These are phyloP conservation scores for Irpex rosettiformis DNA, from an alignment of 1,284 basidiomycete species.

Conservation along the genomic window DNA sequence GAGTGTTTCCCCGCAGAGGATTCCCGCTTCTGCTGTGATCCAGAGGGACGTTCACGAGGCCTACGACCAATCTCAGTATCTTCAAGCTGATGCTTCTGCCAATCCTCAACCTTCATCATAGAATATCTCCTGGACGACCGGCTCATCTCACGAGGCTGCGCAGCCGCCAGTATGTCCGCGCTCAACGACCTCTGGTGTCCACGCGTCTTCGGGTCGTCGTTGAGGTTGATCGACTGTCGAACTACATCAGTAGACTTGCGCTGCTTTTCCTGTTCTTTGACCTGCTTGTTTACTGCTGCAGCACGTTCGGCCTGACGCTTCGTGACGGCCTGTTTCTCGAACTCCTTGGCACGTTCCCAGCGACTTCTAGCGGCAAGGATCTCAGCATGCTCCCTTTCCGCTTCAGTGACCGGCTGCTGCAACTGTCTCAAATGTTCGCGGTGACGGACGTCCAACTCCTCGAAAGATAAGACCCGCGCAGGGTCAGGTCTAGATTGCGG, in stretches of 20 bases:
- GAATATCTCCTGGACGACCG: constrained; percentile 60
- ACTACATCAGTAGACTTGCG: constrained; percentile 35
- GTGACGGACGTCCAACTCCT: constrained; percentile 79
- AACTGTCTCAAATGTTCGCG: constrained; percentile 73
- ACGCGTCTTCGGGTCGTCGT: constrained; percentile 31
- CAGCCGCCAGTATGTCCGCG: constrained; percentile 51
- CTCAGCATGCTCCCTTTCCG: constrained; percentile 67
- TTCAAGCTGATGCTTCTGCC: constrained; percentile 69
- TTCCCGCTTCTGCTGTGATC: constrained; percentile 31
- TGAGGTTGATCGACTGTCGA: constrained; percentile 21
- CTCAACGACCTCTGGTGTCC: constrained; percentile 50
- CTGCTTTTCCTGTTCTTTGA: constrained; percentile 42
- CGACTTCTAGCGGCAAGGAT: constrained; percentile 64
- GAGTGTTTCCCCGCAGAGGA: constrained; percentile 22
- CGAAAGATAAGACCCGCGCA: constrained; percentile 65
- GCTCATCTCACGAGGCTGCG: constrained; percentile 20
- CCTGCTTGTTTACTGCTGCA: constrained; percentile 45
- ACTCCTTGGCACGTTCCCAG: constrained; percentile 70
- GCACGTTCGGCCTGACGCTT: constrained; percentile 69
- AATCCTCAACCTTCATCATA: constrained; percentile 77
- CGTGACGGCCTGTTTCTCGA: constrained; percentile 67
- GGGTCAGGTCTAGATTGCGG: constrained; percentile 39
- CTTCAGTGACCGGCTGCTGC: constrained; percentile 71
- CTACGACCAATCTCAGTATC: constrained; percentile 27
- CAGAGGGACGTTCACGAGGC: constrained; percentile 5